phyloP scores from a whole-genome alignment of 129 eudicot genomes.

The Ambrosia artemisiifolia region DNA sequence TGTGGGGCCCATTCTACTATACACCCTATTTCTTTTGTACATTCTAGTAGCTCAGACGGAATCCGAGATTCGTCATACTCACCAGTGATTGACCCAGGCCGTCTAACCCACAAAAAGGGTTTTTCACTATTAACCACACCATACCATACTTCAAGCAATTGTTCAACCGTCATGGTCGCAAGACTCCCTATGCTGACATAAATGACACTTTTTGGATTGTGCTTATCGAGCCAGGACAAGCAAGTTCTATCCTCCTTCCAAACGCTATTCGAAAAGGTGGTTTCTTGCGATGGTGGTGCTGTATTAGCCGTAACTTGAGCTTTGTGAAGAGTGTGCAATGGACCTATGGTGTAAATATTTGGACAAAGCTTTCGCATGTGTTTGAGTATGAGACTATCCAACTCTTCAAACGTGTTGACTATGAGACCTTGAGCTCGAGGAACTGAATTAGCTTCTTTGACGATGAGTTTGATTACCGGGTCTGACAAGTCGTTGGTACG shows the following conservation, averaged over 20 bases:
- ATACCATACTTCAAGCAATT: slow-evolving; percentile 52
- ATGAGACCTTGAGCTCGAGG: slow-evolving; percentile 43
- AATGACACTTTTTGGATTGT: slow-evolving; percentile 27
- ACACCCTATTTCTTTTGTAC: slow-evolving; percentile 45
- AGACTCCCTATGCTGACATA: slow-evolving; percentile 41
- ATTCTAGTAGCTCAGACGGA: slow-evolving; percentile 31
- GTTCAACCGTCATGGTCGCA: slow-evolving; percentile 30
- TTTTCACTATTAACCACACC: slow-evolving; percentile 44
- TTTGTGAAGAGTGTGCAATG: slow-evolving; percentile 32
- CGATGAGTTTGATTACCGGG: slow-evolving; percentile 7
- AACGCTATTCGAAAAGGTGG: slow-evolving; percentile 28
- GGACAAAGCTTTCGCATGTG: slow-evolving; percentile 30
- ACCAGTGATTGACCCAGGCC: slow-evolving; percentile 35
- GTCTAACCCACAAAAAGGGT: slow-evolving; percentile 49
- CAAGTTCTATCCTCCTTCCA: slow-evolving; percentile 53
- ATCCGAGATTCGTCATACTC: slow-evolving; percentile 15
- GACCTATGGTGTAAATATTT: slow-evolving; percentile 38
- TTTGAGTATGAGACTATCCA: slow-evolving; percentile 25
- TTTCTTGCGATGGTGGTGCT: neutral
- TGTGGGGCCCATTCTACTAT: slow-evolving; percentile 68
- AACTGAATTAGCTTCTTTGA: slow-evolving; percentile 23
- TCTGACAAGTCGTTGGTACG: slow-evolving; percentile 15
- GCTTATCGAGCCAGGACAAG: slow-evolving; percentile 41
- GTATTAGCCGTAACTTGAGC: neutral
- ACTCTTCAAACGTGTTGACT: slow-evolving; percentile 38